Evolutionary conservation across 768 basidiomycete genomes (phyloP), one percentile per base, ranked within the genome.

Genomic region (Russula brevipes): DNA sequence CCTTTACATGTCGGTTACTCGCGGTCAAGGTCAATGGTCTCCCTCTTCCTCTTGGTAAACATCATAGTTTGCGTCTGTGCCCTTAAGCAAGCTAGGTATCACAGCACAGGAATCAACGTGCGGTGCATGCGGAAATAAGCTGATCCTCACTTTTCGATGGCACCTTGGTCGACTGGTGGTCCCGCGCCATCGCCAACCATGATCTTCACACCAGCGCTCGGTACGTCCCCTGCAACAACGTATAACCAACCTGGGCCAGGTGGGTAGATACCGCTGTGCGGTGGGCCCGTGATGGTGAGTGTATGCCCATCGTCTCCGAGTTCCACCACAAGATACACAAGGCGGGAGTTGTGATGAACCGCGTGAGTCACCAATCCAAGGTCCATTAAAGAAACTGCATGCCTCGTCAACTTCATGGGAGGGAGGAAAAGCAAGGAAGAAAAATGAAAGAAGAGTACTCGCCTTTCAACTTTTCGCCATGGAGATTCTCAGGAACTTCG

Each of bases 221-320:
- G 86, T 8, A 88, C 74, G n/a, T 79, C 87, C 59, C 84, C 77
- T 3, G 79, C 80, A 24, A 91, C 76, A n/a, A 91, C 69, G 66
- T 82, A 87, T 12, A 93, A 65, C 83, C 85, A 92, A 12, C 82
- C 91, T 2, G 91, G 89, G 5, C 91, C 91, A 52, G 91, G 91
- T 9, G 91, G 88, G 64, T 91, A 91, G 16, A 91, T 71, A 56
- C 76, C 76, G 1, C 79, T 78, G 68, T 83, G 76, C 2, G 88
- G 86, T 3, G 91, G 91, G 1, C 84, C 85, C 3, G 74, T 76
- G n/a, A 91, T 73, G 50, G 76, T 79, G 50, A 96, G 72, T 4
- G 76, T 78, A 59, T 76, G 74, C 52, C 78, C 71, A 33, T 80
- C 77, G 55, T 77, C 75, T 9, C 79, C 76, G 0, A 77, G 71